Base-by-base conservation (phyloP, 2,329 filamentous ascomycete genomes). In the Cadophora luteo-olivacea region DNA sequence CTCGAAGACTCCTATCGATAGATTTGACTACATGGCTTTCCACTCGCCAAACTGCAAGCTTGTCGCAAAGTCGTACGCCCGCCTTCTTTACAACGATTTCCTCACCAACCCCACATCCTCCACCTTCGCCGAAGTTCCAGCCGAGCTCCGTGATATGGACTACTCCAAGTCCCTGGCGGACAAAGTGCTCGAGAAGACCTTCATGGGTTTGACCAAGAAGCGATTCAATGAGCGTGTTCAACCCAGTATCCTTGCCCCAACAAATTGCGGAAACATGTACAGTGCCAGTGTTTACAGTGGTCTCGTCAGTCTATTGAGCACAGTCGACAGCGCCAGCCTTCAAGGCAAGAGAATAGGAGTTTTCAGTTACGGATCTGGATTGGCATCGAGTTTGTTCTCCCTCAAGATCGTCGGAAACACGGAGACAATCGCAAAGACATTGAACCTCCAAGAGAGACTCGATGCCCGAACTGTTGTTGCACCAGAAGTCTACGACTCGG, bases 1-100 rank as follows among this genome's bases (percentile, higher is more conserved):
- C 22, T 75, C 80, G 77, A 90, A 91, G 83, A 88, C 89, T 49
- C 82, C 85, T 61, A 82, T 96, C 69, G 92, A 95, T 81, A 90
- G 91, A 77, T 96, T 96, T 80, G 92, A 95, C 81, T 92, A 93
- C 83, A 82, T 96, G 79, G 81, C 89, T 69, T 96, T 94, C 89
- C 92, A 96, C 81, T 86, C 92, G 22, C 92, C 92, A 51, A 95
- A 90, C 72, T 96, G 92, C 90, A 96, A 96, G 85, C 86, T 94
- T 68, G 92, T 96, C 70, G 85, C 91, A 78, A 96, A 96, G 84
- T 94, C 91, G 22, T 96, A 94, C 79, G 92, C 88, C 69, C 91
- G 92, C 74, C 85, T 96, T 72, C 84, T 95, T 68, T 96, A 96
- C 86, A 93, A 95, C 79, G 92, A 96, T 83, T 96, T 91, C 84